Evolutionary conservation across 768 basidiomycete genomes (phyloP).

Genomic region (Agaricus blazei): DNA sequence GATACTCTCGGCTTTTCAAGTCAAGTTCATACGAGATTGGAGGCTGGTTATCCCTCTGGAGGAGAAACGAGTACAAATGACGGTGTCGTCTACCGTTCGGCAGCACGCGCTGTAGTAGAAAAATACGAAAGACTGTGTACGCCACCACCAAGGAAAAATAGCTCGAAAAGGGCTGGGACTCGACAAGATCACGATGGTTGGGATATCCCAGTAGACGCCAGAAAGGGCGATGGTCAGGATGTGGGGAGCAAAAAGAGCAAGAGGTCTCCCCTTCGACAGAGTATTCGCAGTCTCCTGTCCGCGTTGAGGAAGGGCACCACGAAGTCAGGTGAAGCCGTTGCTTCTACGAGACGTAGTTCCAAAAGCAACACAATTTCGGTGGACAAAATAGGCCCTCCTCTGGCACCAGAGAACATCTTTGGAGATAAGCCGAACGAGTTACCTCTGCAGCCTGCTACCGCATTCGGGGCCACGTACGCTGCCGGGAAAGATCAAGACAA

Average conservation of each 20-base stretch:
- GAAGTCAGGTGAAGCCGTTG: conserved; percentile 6
- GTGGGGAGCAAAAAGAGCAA: conserved; percentile 6
- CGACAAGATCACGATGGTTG: not conserved
- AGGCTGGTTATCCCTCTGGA: not conserved
- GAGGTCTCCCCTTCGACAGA: conserved; percentile 9
- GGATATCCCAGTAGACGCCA: not conserved
- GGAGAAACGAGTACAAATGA: not conserved
- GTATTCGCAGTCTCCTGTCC: conserved; percentile 13
- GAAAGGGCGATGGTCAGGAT: not conserved
- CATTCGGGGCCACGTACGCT: not conserved
- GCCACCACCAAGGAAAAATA: not conserved
- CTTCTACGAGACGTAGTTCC: not conserved
- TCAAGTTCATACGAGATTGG: too few species aligned
- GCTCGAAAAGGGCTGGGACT: not conserved
- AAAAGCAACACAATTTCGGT: not conserved
- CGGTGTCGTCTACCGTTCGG: not conserved
- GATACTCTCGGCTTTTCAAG: not conserved
- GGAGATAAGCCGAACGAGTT: not conserved
- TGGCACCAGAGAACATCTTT: not conserved
- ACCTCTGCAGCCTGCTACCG: not conserved
- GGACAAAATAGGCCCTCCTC: not conserved
- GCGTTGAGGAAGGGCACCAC: conserved; percentile 16
- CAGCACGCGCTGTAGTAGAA: not conserved
- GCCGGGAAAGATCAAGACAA: not conserved
- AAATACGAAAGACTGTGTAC: conserved; percentile 3